Evolutionary conservation across 2,329 filamentous ascomycete genomes (phyloP).

Genomic region (Fusarium sublunatum): DNA sequence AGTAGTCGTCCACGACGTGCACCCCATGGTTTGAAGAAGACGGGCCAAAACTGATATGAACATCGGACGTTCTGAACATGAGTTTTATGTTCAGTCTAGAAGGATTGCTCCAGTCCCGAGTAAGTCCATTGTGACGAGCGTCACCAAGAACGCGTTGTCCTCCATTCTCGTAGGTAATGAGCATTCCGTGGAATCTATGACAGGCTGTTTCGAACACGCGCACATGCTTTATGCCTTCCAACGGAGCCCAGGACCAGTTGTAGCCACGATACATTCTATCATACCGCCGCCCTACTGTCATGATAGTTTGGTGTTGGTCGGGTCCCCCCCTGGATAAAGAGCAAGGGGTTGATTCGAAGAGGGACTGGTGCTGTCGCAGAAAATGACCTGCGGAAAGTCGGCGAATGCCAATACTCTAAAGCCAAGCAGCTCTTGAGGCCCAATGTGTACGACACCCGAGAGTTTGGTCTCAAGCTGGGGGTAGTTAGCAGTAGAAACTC

Average conservation of each 20-base stretch:
- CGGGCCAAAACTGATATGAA: too few relatives aligned
- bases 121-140: accelerated
- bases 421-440: not conserved
- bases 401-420: not conserved
- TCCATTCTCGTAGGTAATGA: constrained; percentile 3
- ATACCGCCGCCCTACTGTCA: not conserved
- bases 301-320: not conserved
- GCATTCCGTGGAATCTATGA: not conserved
- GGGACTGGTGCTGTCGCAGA: not conserved
- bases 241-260: constrained; percentile 1
- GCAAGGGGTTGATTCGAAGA: not conserved
- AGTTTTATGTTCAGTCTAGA: not conserved
- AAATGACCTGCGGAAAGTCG: not conserved
- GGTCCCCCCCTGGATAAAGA: not conserved
- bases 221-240: not conserved
- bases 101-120: not conserved
- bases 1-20: not conserved
- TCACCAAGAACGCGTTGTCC: not conserved
- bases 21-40: not conserved
- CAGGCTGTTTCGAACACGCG: not conserved
- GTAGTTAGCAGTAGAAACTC: not conserved
- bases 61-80: too few relatives aligned
- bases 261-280: not conserved
- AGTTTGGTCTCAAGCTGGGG: constrained; percentile 6
- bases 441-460: constrained; percentile 4